Evolutionary conservation across 805 yeast species (phyloP), one percentile per base, ranked within the genome.

Genomic region (Teunomyces tritomae): DNA sequence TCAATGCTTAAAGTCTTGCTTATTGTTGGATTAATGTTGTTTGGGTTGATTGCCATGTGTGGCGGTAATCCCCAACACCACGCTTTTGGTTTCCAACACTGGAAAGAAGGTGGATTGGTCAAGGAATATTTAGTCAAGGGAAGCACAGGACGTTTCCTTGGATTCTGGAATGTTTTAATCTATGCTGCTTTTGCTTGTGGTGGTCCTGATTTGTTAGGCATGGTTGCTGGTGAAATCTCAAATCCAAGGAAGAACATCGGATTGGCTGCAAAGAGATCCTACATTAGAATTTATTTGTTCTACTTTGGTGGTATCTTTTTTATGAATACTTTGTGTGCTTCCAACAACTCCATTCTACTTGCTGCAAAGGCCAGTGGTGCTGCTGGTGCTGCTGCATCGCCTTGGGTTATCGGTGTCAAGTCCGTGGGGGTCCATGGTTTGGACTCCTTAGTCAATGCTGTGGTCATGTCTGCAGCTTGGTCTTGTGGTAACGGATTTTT

Each of bases 181-280:
- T 82, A 80, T 57, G 81, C 85, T 35, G 88, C 83, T 11, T 84
- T 82, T 55, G 80, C 87, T 3, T 83, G 82, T 59, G 79, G 83
- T 52, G 71, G 82, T 43, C 67, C 84, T 24, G 72, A 67, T 51
- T 54, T 65, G 50, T 54, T 68, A 45, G 71, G 59, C 6, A 51
- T 64, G 60, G 59, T 65, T 46, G 57, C 61, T 36, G 67, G 71
- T 32, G 84, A 83, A 55, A 67, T 70, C 37, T 56, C 71, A n/a
- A 55, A 57, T 34, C 89, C 74, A 16, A 54, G 74, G 48, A 67
- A 57, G 39, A 59, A 54, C 40, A 63, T 69, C 28, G 64, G 70
- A 2, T 49, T 63, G 51, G 73, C 71, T 6, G 70, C 70, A 28
- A 60, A 54, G 48, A 63, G 71, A 56, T 56, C 71, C 2, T 68